Base-by-base conservation (phyloP, 2,329 filamentous ascomycete genomes). In the Escovopsis weberi region DNA sequence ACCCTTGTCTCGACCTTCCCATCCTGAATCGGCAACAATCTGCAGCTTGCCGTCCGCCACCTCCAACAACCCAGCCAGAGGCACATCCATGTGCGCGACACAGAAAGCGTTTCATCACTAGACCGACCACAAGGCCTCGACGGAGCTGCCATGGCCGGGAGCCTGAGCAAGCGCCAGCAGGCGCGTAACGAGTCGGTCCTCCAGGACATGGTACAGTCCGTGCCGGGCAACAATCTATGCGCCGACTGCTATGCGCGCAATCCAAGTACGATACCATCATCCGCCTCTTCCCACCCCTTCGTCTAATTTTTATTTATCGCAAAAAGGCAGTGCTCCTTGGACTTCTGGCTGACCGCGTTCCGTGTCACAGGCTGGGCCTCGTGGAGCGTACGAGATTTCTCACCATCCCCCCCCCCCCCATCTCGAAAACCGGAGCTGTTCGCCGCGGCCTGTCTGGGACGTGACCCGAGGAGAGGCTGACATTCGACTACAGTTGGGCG, bases 81-180 rank as follows among this genome's bases (percentile, higher is more conserved):
- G 9, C 40, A 11, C 35, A 11, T 39, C 32, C 33, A 40, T 37
- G 39, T 38, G 44, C 44, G 41, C 38, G 32, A 26, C 36, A 33
- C 33, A 26, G 34, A 12, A 15, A n/a, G 41, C 37, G 26, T n/a
- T 34, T 12, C 35, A 42, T 39, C 37, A 37, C 39, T 45, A 39
- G n/a, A n/a, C n/a, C n/a, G 38, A 41, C 43, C 33, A 40, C 40
- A n/a, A 33, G 37, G 26, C 37, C 6, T 23, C 38, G 33, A 39
- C 19, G 26, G 7, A 38, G n/a, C 28, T 36, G 35, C 39, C 51
- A 91, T 88, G 84, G 74, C 84, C 44, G 72, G 75, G 43, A 71
- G 78, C 37, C 70, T 93, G 61, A 94, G 81, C 71, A 98, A 96
- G 74, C 86, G 91, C 65, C 86, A 95, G 68, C 89, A 95, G 73